A percentile compares a stretch with the other conserved stretches of the same genome.
phyloP scores from a whole-genome alignment of 345 rosid genomes.

The Salix exigua region DNA sequence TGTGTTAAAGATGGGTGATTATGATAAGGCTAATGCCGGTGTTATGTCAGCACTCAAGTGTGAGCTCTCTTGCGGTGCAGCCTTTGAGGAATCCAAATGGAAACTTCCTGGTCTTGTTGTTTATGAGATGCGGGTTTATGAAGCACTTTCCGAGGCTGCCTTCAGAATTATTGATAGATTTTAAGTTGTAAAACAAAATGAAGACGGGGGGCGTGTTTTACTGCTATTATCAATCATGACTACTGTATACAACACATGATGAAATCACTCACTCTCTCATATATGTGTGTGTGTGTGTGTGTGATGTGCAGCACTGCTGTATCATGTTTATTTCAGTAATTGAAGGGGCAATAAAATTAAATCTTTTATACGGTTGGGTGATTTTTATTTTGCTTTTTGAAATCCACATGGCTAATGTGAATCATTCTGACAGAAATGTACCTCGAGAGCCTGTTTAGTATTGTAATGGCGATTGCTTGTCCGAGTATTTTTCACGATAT shows the following conservation, averaged over 20 bases:
- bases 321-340: no score
- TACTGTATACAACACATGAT: background rate
- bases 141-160: constrained; percentile 18
- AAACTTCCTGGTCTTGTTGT: background rate
- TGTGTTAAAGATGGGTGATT: constrained; percentile 8
- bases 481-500: no score
- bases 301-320: background rate
- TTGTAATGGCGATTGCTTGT: no score
- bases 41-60: background rate
- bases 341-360: no score
- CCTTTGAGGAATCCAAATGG: background rate
- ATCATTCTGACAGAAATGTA: no score
- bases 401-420: no score
- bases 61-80: background rate
- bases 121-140: constrained; percentile 19
- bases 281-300: background rate
- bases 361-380: no score
- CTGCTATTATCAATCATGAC: no score
- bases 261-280: background rate
- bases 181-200: background rate
- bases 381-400: no score
- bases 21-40: constrained; percentile 10
- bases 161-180: constrained; percentile 33
- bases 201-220: no score
- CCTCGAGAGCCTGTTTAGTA: no score